A percentile compares a stretch with the other conserved stretches of the same genome.
phyloP scores from a whole-genome alignment of 768 basidiomycete species.

The Leccinum broughii region DNA sequence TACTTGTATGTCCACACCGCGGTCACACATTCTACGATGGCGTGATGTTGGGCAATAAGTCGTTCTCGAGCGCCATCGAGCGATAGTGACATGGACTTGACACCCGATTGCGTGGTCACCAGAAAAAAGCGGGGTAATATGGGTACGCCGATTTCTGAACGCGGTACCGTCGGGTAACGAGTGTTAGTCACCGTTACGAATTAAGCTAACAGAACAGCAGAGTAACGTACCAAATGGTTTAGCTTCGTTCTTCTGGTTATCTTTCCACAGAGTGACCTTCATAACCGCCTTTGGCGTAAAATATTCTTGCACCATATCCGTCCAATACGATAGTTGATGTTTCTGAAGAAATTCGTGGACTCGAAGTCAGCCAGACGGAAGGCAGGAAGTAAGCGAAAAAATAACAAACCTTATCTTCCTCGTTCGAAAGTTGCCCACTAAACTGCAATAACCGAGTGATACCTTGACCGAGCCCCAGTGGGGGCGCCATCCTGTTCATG shows the following conservation, averaged over 20 bases:
- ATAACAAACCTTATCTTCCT: constrained; percentile 45
- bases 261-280: constrained; percentile 87
- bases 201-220: constrained; percentile 9
- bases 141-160: constrained; percentile 72
- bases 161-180: constrained; percentile 13
- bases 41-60: constrained; percentile 44
- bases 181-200: constrained; percentile 5
- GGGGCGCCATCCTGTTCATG: constrained; percentile 32
- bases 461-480: constrained; percentile 61
- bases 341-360: constrained; percentile 41
- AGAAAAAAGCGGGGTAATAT: constrained; percentile 84
- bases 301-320: constrained; percentile 60
- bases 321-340: constrained; percentile 68
- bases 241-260: constrained; percentile 74
- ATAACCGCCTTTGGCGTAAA: constrained; percentile 71
- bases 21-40: constrained; percentile 66
- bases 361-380: constrained; percentile 5
- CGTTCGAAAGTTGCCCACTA: constrained; percentile 61
- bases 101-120: constrained; percentile 81
- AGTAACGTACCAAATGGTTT: constrained; percentile 73
- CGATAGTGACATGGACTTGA: constrained; percentile 78
- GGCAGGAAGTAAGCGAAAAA: neutral
- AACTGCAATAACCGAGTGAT: constrained; percentile 67
- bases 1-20: constrained; percentile 86
- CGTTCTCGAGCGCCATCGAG: constrained; percentile 79